Conservation (phyloP, 495 filamentous ascomycete species). For the Penicillium dipodomyicola region DNA sequence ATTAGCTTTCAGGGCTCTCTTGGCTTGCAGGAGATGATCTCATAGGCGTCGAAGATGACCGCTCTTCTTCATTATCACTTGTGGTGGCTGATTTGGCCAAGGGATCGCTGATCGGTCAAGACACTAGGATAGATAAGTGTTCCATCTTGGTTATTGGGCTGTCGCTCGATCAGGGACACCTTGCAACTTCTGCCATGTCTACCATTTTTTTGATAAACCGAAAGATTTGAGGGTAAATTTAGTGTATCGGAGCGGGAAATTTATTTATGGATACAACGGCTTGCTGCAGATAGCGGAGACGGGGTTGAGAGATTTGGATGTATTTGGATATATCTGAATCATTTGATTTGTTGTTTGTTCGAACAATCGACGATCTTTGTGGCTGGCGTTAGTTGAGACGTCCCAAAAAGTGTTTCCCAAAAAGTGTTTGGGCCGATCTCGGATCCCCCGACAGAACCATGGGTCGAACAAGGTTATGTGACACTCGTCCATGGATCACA, state of each 20-base stretch:
- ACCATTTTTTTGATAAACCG: neutral
- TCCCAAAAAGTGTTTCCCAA: constrained; percentile 2
- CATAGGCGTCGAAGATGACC: constrained; percentile 8
- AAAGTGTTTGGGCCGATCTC: constrained; percentile 13
- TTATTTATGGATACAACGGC: constrained; percentile 1
- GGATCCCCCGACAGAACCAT: constrained; percentile 14
- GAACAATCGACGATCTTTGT: constrained; percentile 3
- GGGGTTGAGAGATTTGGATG: neutral
- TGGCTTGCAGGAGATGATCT: constrained; percentile 16
- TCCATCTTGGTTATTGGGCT: neutral
- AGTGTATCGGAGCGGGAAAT: neutral
- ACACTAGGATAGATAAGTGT: constrained; percentile 3
- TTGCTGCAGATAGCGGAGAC: neutral
- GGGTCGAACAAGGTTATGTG: constrained; percentile 8
- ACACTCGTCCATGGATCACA: constrained; percentile 7
- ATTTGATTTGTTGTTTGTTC: neutral
- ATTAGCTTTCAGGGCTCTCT: neutral
- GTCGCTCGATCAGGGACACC: constrained; percentile 11
- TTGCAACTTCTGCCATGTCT: neutral
- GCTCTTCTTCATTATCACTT: neutral
- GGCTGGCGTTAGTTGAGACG: constrained; percentile 9
- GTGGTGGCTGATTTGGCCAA: constrained; percentile 10
- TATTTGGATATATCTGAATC: neutral
- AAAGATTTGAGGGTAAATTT: neutral
- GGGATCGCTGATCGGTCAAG: constrained; percentile 9